phyloP scores from a whole-genome alignment of 768 basidiomycete genomes.

The Russula sp. region DNA sequence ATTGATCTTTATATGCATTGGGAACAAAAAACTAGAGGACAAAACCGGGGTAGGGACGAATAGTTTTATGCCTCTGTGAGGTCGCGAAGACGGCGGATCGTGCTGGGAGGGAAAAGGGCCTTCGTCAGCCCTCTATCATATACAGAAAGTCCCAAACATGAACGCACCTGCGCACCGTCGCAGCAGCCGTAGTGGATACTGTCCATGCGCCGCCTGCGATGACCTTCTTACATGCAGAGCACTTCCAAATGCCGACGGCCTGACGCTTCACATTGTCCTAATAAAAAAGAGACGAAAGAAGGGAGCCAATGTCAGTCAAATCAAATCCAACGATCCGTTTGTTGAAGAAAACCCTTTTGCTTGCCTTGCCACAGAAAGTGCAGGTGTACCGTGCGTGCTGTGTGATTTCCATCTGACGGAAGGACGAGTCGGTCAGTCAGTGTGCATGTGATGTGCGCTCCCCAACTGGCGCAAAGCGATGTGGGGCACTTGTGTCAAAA shows the following conservation, averaged over 20 bases:
- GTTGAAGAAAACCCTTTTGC: conserved; percentile 22
- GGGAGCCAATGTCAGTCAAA: neutral
- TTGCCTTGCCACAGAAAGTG: conserved; percentile 97
- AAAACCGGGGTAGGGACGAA: conserved; percentile 19
- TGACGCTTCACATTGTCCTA: conserved; percentile 95
- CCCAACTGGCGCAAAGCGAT: neutral
- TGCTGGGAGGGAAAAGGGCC: conserved; percentile 39
- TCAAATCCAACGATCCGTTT: neutral
- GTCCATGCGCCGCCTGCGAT: conserved; percentile 99
- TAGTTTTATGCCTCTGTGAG: conserved; percentile 76
- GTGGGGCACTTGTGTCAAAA: neutral
- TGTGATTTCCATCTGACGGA: conserved; percentile 76
- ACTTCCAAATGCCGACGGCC: conserved; percentile 97
- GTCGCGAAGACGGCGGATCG: conserved; percentile 93
- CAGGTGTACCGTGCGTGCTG: conserved; percentile 97
- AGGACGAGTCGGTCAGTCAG: neutral
- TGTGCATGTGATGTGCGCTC: neutral
- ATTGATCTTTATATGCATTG: conserved; percentile 30
- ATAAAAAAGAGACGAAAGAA: neutral
- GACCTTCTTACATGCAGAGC: conserved; percentile 90
- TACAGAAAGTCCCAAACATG: neutral
- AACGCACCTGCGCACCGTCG: conserved; percentile 90
- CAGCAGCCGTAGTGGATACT: conserved; percentile 93
- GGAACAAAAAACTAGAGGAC: conserved; percentile 16
- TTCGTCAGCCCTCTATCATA: neutral